These are phyloP conservation scores for Grammothele lineata DNA, from an alignment of 768 basidiomycete species.

Conservation along the genomic window DNA sequence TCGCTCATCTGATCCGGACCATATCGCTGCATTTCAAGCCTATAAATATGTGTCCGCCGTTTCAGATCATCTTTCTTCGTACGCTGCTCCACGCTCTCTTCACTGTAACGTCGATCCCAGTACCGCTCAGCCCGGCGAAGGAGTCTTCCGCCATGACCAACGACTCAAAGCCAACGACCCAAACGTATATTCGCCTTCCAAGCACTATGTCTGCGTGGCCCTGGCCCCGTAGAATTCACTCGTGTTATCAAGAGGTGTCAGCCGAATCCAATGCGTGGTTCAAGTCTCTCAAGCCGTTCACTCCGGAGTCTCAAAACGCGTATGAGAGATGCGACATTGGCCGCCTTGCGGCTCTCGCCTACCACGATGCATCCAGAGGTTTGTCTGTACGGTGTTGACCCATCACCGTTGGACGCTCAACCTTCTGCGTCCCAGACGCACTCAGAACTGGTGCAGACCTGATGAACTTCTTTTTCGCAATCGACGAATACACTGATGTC, in stretches of 20 bases:
- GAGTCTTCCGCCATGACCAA: background rate
- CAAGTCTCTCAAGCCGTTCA: conserved; percentile 24
- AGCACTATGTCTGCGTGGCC: conserved; percentile 27
- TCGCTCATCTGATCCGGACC: no score
- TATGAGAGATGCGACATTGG: conserved; percentile 24
- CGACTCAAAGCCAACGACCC: background rate
- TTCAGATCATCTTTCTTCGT: no score
- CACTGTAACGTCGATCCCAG: background rate
- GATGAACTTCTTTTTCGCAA: no score
- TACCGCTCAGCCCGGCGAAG: background rate
- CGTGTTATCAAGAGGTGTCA: conserved; percentile 22
- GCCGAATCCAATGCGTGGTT: conserved; percentile 27
- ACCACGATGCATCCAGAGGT: conserved; percentile 10
- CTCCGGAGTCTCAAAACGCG: conserved; percentile 20
- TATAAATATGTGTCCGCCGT: no score
- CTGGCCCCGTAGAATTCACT: conserved; percentile 26
- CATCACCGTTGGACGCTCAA: no score
- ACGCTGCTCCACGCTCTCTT: no score
- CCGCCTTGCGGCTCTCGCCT: no score
- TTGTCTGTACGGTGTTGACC: background rate
- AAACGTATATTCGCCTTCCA: conserved; percentile 17
- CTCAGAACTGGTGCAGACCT: no score
- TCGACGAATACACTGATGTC: no score
- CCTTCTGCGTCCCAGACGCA: no score
- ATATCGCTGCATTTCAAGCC: no score